phyloP scores from a whole-genome alignment of 2,329 filamentous ascomycete species.

The Drechslerella dactyloides region DNA sequence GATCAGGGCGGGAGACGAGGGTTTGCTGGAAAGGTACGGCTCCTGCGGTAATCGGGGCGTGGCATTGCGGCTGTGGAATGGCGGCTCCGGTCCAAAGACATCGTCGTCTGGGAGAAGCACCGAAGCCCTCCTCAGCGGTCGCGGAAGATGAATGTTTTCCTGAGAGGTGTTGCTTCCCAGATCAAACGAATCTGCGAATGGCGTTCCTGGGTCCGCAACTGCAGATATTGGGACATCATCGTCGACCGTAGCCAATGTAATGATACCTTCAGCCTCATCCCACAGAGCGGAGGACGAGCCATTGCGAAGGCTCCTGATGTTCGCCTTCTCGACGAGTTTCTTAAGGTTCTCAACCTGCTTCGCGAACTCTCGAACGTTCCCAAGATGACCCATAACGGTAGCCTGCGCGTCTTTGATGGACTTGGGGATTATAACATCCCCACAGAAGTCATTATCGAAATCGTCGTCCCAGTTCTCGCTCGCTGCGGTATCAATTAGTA shows the following conservation, averaged over 20 bases:
- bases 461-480: constrained; percentile 91
- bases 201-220: constrained; percentile 33
- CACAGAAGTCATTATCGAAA: constrained; percentile 66
- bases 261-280: constrained; percentile 85
- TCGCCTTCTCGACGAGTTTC: constrained; percentile 73
- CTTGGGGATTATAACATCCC: constrained; percentile 73
- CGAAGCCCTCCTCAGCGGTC: constrained; percentile 49
- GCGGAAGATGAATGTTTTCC: constrained; percentile 46
- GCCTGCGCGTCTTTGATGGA: constrained; percentile 81
- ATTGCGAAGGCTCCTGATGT: constrained; percentile 69
- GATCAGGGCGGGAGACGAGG: constrained; percentile 45
- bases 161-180: constrained; percentile 46
- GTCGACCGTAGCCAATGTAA: constrained; percentile 77
- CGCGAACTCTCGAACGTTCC: constrained; percentile 81
- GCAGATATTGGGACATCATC: constrained; percentile 62
- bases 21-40: constrained; percentile 44
- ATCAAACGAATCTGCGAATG: constrained; percentile 37
- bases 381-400: constrained; percentile 80
- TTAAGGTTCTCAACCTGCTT: constrained; percentile 80
- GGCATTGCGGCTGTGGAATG: constrained; percentile 46
- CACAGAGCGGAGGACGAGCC: constrained; percentile 70
- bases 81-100: constrained; percentile 53
- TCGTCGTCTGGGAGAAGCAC: constrained; percentile 54
- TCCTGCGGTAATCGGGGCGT: constrained; percentile 46
- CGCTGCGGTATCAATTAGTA: constrained; percentile 41